Evolutionary conservation across 148 eudicot genomes (phyloP).

Genomic region (Talinum fruticosum): DNA sequence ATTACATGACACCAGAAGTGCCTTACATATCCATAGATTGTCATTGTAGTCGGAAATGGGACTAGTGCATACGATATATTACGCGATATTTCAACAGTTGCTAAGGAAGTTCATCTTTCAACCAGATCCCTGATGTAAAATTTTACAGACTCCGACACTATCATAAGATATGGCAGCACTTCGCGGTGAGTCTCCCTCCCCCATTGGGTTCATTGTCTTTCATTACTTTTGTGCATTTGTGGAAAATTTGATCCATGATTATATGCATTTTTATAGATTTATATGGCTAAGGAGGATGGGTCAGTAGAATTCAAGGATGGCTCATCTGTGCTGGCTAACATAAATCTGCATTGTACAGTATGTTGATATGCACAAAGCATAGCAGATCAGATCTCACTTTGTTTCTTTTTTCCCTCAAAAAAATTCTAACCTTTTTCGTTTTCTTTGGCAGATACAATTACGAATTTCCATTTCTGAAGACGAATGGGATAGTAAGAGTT

Average conservation of each 20-base stretch:
- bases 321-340: constrained; percentile 41
- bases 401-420: no score
- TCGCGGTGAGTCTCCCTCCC: constrained; percentile 36
- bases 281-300: constrained; percentile 39
- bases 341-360: constrained; percentile 58
- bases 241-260: not conserved
- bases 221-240: not conserved
- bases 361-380: not conserved
- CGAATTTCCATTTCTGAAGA: constrained; percentile 46
- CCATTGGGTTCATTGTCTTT: not conserved
- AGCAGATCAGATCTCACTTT: not conserved
- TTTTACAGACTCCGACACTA: constrained; percentile 28
- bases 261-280: constrained; percentile 36
- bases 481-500: constrained; percentile 39
- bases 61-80: constrained; percentile 54
- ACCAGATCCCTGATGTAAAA: constrained; percentile 39
- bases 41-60: constrained; percentile 56
- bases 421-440: not conserved
- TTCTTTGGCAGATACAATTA: constrained; percentile 39
- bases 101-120: constrained; percentile 71
- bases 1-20: not conserved
- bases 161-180: constrained; percentile 51
- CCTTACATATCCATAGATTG: constrained; percentile 39
- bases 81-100: constrained; percentile 42
- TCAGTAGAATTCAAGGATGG: constrained; percentile 46